Conservation (phyloP, 1,139 yeast genomes). For the Geotrichum armillariae region DNA sequence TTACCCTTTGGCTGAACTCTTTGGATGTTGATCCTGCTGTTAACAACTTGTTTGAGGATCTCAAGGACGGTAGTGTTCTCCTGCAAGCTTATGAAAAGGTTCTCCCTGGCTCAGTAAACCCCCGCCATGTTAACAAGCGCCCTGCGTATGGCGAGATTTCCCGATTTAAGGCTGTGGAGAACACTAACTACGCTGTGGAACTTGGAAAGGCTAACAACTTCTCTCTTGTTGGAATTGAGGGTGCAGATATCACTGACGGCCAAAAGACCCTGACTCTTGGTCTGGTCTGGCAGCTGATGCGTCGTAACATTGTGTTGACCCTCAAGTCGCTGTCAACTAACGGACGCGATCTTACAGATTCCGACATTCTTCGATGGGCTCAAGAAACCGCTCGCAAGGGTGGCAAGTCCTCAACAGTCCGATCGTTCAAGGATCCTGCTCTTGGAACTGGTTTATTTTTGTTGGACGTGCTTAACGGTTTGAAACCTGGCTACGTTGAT, state of each 20-base stretch:
- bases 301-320: conserved; percentile 88
- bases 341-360: conserved; percentile 74
- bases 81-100: conserved; percentile 96
- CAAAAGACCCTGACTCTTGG: conserved; percentile 86
- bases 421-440: conserved; percentile 83
- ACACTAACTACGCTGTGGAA: conserved; percentile 94
- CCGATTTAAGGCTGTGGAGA: conserved; percentile 93
- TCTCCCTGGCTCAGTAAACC: conserved; percentile 85
- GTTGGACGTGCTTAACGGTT: conserved; percentile 85
- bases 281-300: conserved; percentile 98
- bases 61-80: conserved; percentile 87
- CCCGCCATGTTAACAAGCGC: conserved; percentile 77
- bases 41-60: conserved; percentile 86
- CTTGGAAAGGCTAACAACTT: conserved; percentile 90
- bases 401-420: conserved; percentile 65
- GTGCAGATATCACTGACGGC: conserved; percentile 96
- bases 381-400: conserved; percentile 81
- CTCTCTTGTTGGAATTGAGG: conserved; percentile 96
- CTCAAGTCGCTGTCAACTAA: conserved; percentile 69
- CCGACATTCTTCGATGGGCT: conserved; percentile 93
- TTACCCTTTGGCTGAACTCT: conserved; percentile 95
- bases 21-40: conserved; percentile 95
- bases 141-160: conserved; percentile 77
- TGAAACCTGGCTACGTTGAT: conserved; percentile 97
- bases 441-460: conserved; percentile 77